Conservation (phyloP, 768 basidiomycete genomes). For the Auricularia sp. region DNA sequence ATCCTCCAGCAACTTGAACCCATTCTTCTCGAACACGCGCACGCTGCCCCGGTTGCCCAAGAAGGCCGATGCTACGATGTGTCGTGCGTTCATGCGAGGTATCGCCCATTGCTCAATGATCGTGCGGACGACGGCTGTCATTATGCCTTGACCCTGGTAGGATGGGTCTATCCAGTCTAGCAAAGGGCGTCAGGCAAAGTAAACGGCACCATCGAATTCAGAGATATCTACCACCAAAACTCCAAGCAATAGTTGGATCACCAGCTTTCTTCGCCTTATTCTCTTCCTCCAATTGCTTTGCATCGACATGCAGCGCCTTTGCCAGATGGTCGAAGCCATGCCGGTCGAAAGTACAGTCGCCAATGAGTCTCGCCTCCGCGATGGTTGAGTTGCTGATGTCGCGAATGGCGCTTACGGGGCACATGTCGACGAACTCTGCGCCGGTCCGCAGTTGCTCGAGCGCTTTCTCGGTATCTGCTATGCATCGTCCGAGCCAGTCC, state of each 20-base stretch:
- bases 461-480: slow-evolving; percentile 10
- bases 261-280: slow-evolving; percentile 35
- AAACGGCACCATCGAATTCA: background rate
- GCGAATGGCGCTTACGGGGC: slow-evolving; percentile 42
- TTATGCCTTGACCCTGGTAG: slow-evolving; percentile 61
- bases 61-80: slow-evolving; percentile 35
- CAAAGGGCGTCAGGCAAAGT: background rate
- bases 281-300: slow-evolving; percentile 16
- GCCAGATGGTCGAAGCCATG: slow-evolving; percentile 22
- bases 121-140: slow-evolving; percentile 51
- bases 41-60: slow-evolving; percentile 49
- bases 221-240: slow-evolving; percentile 49
- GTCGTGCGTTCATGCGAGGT: slow-evolving; percentile 49
- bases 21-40: slow-evolving; percentile 58
- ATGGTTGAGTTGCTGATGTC: slow-evolving; percentile 38
- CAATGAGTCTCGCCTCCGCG: slow-evolving; percentile 44
- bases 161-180: slow-evolving; percentile 50
- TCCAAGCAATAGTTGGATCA: slow-evolving; percentile 50
- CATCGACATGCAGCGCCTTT: slow-evolving; percentile 22
- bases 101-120: slow-evolving; percentile 51
- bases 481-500: slow-evolving; percentile 23
- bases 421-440: slow-evolving; percentile 28
- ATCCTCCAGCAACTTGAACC: slow-evolving; percentile 34
- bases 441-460: slow-evolving; percentile 10
- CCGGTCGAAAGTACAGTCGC: slow-evolving; percentile 29